Percentiles rank a stretch among this genome's conserved stretches.
Evolutionary conservation across 2,329 filamentous ascomycete genomes (phyloP).

Genomic region (Ceratocystis alfenasii): DNA sequence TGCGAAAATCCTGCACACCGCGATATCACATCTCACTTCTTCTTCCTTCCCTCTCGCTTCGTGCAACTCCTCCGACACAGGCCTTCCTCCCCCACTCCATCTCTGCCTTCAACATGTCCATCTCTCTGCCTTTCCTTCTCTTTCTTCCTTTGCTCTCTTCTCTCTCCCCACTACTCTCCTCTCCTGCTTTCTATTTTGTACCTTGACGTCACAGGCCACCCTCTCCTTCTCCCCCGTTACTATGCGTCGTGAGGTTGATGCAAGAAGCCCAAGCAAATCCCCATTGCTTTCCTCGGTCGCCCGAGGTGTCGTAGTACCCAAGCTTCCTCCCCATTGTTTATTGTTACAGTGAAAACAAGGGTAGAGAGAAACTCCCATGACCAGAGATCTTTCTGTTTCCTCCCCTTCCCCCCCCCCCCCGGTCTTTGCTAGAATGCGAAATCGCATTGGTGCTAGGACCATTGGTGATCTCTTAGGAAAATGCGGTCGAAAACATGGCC

Average conservation of each 20-base stretch:
- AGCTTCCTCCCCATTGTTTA: constrained; percentile 33
- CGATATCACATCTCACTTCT: constrained; percentile 9
- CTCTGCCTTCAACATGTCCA: not conserved
- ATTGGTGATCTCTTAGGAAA: not conserved
- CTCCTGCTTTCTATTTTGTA: not conserved
- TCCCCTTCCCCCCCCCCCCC: not conserved
- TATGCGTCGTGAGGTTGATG: no score
- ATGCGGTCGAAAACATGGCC: not conserved
- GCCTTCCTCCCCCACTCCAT: not conserved
- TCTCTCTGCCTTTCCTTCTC: not conserved
- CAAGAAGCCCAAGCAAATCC: no score
- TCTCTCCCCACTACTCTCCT: not conserved
- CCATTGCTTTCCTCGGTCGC: constrained; percentile 30
- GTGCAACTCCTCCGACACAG: not conserved
- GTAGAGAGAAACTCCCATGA: not conserved
- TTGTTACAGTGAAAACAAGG: not conserved
- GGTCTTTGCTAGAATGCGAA: constrained; percentile 22
- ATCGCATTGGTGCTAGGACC: constrained; percentile 19
- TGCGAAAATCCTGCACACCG: not conserved
- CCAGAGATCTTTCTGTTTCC: no score
- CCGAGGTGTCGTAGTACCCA: constrained; percentile 42
- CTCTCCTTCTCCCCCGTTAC: not conserved
- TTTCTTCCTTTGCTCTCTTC: not conserved
- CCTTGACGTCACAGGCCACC: not conserved
- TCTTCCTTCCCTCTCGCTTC: not conserved